Conservation (phyloP, 2,329 filamentous ascomycete genomes). For the Coleophoma eucalyptorum region DNA sequence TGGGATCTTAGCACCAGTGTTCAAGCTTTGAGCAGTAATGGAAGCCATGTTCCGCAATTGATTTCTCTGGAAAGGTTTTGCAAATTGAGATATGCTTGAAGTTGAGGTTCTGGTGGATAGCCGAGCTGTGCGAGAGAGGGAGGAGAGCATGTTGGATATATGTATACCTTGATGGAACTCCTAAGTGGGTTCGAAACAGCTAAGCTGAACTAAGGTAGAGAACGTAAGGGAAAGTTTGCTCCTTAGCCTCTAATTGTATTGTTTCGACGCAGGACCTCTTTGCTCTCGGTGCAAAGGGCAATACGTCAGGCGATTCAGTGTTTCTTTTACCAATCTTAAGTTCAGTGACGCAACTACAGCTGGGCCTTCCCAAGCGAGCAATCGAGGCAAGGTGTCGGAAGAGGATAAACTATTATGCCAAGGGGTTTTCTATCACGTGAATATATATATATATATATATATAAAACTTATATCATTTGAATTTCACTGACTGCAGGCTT, state of each 20-base stretch:
- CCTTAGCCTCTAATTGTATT: neutral
- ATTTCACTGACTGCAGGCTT: too few species aligned
- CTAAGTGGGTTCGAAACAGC: neutral
- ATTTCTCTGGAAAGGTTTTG: conserved; percentile 12
- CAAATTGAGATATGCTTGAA: conserved; percentile 13
- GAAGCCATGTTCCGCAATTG: conserved; percentile 14
- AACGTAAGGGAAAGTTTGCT: too few species aligned
- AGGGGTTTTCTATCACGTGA: too few species aligned
- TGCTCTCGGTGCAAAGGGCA: neutral
- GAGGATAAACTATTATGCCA: neutral
- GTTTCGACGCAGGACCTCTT: neutral
- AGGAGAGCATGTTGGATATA: conserved; percentile 8
- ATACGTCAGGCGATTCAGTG: neutral
- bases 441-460: too few species aligned
- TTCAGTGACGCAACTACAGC: neutral
- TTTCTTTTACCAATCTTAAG: neutral
- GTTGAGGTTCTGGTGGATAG: conserved; percentile 3
- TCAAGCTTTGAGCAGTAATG: conserved; percentile 31
- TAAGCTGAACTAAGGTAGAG: neutral
- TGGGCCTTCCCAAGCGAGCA: too few species aligned
- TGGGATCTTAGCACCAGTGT: conserved; percentile 36
- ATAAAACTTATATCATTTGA: too few species aligned
- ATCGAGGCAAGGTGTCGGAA: too few species aligned
- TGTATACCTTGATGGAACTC: neutral
- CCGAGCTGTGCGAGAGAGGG: conserved; percentile 7